phyloP scores from a whole-genome alignment of 2,329 filamentous ascomycete genomes.

The Cladophialophora psammophila region DNA sequence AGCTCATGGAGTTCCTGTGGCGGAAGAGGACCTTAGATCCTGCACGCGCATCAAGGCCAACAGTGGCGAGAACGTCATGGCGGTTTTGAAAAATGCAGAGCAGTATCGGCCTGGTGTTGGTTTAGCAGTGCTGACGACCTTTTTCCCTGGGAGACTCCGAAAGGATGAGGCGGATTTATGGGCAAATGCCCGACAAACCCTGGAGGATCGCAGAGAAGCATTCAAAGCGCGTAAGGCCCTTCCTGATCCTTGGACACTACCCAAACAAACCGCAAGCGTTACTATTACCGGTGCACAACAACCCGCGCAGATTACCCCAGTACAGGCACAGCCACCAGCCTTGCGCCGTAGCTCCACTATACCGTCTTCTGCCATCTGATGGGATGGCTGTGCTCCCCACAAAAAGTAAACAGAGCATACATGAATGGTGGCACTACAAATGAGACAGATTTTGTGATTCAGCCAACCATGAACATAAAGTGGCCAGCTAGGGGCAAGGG shows the following conservation, averaged over 20 bases:
- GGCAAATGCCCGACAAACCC: slow-evolving; percentile 1
- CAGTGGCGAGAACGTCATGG: slow-evolving; percentile 45
- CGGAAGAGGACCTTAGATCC: slow-evolving; percentile 18
- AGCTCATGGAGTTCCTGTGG: slow-evolving; percentile 45
- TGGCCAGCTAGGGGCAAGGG: no score
- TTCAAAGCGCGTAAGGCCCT: background rate
- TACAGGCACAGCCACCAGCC: background rate
- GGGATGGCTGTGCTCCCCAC: background rate
- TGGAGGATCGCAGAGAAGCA: background rate
- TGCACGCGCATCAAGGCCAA: slow-evolving; percentile 23
- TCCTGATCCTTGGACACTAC: background rate
- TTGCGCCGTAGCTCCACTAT: background rate
- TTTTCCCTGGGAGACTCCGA: slow-evolving; percentile 42
- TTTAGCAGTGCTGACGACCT: slow-evolving; percentile 43
- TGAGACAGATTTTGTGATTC: background rate
- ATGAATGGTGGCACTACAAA: background rate
- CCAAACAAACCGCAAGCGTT: background rate
- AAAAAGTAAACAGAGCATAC: background rate
- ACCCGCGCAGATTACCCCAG: background rate
- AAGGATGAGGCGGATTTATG: slow-evolving; percentile 26
- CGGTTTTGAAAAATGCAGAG: slow-evolving; percentile 44
- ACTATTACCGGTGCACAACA: background rate
- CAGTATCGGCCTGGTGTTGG: slow-evolving; percentile 45
- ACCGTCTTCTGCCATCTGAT: background rate
- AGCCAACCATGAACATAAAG: background rate